Evolutionary conservation across 106 monocot species (phyloP), one percentile per base, ranked within the genome.

Genomic region (Hemerocallis citrina): DNA sequence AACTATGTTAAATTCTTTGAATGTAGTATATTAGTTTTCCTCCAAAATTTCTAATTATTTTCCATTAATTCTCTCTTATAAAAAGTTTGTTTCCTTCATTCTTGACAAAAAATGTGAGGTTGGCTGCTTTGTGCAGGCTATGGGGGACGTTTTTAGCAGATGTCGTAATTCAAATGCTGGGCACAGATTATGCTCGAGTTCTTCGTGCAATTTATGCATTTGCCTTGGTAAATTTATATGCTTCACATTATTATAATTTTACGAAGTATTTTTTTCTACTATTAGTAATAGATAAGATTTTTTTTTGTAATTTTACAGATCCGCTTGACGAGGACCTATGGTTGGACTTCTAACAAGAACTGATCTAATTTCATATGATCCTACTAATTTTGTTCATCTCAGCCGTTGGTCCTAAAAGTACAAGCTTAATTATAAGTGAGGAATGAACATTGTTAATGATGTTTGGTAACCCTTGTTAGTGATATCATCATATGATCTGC

Each of bases 91-190:
- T 54, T 16, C 14, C 16, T 16, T 31, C 31, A 32, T 5, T 30
- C 4, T 15, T 54, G 54, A 24, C 25, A 1, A 32, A 54, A 54
- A 14, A 32, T 54, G 16, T 54, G 13, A 32, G 17, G 31, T 14
- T 22, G 49, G 49, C 25, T 1, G 14, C 4, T 69, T 17, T 44
- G 22, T 76, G 57, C 71, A 96, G 95, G 80, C 69, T 98, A 54
- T 98, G 91, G 91, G 96, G 91, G 68, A 85, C 79, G 32, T 77
- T 98, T 63, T 39, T 98, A 34, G 91, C 84, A 39, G 96, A 98
- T 70, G 72, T 98, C 19, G 91, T 88, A 42, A 85, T 87, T 50
- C 96, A 88, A 68, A 98, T 88, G 81, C 81, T 98, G 44, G 96
- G 91, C 32, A 98, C 96, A 24, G 96, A 98, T 59, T 98, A 98